Evolutionary conservation across 352 stramenopile species (phyloP), one percentile per base, ranked within the genome.

Genomic region (Pythium utonaiense): DNA sequence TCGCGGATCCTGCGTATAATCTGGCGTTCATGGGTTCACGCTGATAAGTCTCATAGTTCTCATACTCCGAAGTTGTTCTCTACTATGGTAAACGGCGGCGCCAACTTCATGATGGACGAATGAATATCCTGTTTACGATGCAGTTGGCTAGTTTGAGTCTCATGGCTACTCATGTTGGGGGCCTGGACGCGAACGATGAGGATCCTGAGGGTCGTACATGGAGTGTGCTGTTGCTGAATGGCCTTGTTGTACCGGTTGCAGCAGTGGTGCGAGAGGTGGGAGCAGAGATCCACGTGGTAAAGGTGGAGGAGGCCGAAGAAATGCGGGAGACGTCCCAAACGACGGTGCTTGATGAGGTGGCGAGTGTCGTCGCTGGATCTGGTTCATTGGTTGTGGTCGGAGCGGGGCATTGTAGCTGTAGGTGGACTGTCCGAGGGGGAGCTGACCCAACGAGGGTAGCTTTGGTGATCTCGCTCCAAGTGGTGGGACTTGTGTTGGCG

Each of bases 391-490:
- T 5, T 25, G 47, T 24, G 47, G 41, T 25, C 41, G 47, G 47
- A 21, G 34, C 34, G 6, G 34, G 34, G 7, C 12, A 16, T 41
- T 10, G 12, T 3, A 10, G 19, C 34, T 41, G 24, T 25, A 31
- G 41, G 44, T 14, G 28, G 33, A 33, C 25, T 62, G 55, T 1
- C 38, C 44, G 21, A 62, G 21, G 10, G 57, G 57, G 1, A 64
- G 48, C 38, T 64, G 48, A 14, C 49, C 36, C 31, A 64, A 40
- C 27, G 57, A 64, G 27, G 57, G 57, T 25, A 64, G 48, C 49
- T 64, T 64, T 4, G 34, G 34, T 19, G 34, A 41, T 16, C 12
- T 41, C 34, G 19, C 34, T 41, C 34, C 34, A 16, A 6, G 34
- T 3, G 34, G 19, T 16, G 9, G 34, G 4, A 16, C 12, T 3